Evolutionary conservation across 306 rosid species (phyloP).

Genomic region (Casuarina cunninghamiana): DNA sequence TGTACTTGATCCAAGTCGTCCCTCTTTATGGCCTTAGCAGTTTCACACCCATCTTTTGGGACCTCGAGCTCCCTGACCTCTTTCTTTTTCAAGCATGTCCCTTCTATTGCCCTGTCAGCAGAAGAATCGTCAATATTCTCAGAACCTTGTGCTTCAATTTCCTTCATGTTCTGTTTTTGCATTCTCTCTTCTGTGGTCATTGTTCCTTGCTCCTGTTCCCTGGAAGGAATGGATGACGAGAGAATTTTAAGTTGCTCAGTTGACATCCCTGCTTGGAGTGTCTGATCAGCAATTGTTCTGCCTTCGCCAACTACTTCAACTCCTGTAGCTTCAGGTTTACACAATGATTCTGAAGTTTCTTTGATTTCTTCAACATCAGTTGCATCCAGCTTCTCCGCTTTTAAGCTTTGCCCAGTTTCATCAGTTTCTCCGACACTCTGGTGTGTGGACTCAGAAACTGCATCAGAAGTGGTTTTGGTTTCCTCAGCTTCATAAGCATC

Average conservation of each 20-base stretch:
- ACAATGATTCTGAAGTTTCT: conserved; percentile 6
- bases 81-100: conserved; percentile 1
- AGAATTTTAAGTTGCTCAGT: conserved; percentile 6
- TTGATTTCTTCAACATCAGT: conserved; percentile 20
- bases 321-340: not conserved
- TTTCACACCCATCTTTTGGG: conserved; percentile 3
- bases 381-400: conserved; percentile 15
- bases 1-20: not conserved
- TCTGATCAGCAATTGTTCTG: conserved; percentile 11
- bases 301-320: conserved; percentile 13
- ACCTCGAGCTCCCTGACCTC: conserved; percentile 18
- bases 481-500: not conserved
- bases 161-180: conserved; percentile 15
- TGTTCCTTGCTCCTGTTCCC: conserved; percentile 3
- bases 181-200: not conserved
- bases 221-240: not conserved
- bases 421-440: not conserved
- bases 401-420: not conserved
- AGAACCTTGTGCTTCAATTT: not conserved
- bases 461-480: not conserved
- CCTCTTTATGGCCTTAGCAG: not conserved
- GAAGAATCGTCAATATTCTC: not conserved
- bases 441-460: not conserved
- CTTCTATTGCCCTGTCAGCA: not conserved
- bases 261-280: not conserved